A percentile compares a stretch with the other conserved stretches of the same genome.
These are phyloP conservation scores for Pontederia crassipes DNA, from an alignment of 176 grass and related monocot species.

Conservation along the genomic window DNA sequence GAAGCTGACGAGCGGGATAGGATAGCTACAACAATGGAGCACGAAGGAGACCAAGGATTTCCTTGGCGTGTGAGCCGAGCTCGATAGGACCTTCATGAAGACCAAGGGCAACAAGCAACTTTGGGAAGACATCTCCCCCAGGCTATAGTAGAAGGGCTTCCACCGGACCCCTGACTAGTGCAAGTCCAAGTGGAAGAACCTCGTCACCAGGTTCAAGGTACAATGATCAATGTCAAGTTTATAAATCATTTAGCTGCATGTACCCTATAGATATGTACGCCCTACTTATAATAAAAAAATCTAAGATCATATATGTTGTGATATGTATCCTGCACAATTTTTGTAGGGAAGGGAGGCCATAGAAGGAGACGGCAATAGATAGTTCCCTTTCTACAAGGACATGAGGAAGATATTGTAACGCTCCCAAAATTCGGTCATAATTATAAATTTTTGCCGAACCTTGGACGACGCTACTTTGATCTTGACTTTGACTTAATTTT, in stretches of 20 bases:
- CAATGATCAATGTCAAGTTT: no score
- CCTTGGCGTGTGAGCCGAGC: conserved; percentile 57
- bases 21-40: conserved; percentile 88
- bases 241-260: no score
- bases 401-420: conserved; percentile 59
- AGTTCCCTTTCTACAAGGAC: conserved; percentile 85
- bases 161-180: conserved; percentile 78
- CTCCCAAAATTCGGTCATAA: no score
- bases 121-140: conserved; percentile 58
- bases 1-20: not conserved
- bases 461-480: no score
- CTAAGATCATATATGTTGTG: no score
- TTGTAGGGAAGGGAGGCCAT: conserved; percentile 34
- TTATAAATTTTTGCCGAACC: no score
- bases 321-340: not conserved
- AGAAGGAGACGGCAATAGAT: conserved; percentile 13
- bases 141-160: conserved; percentile 58
- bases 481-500: no score
- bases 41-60: conserved; percentile 66
- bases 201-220: conserved; percentile 78
- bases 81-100: conserved; percentile 66
- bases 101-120: conserved; percentile 98
- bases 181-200: conserved; percentile 99
- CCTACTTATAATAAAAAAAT: no score
- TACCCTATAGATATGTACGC: no score